phyloP scores from a whole-genome alignment of 352 stramenopile species.

The Globisporangium sylvaticum region DNA sequence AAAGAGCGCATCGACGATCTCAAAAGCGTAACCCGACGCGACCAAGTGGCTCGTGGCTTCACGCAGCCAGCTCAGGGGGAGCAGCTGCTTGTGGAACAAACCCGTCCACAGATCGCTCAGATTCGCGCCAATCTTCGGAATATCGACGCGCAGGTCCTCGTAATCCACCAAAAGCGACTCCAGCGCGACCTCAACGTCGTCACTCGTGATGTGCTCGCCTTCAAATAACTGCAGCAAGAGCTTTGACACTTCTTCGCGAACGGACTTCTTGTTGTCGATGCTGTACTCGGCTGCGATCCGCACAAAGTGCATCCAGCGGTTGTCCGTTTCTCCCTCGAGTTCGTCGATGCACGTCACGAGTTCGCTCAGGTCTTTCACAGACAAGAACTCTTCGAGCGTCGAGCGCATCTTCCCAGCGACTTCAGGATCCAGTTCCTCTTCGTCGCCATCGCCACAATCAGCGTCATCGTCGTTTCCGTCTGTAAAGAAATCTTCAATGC shows the following conservation, averaged over 20 bases:
- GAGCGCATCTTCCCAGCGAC: constrained; percentile 57
- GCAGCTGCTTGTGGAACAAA: constrained; percentile 49
- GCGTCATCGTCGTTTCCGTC: constrained; percentile 40
- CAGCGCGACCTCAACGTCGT: constrained; percentile 55
- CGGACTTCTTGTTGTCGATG: constrained; percentile 46
- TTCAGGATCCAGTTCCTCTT: constrained; percentile 61
- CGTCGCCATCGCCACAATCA: constrained; percentile 35
- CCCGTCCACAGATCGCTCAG: constrained; percentile 54
- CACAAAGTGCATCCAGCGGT: constrained; percentile 70
- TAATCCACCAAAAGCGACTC: constrained; percentile 62
- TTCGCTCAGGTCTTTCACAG: constrained; percentile 69
- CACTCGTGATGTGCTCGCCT: constrained; percentile 33
- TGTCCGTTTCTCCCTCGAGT: constrained; percentile 22
- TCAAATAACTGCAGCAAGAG: constrained; percentile 42
- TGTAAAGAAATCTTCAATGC: constrained; percentile 63
- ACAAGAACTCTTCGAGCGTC: constrained; percentile 77
- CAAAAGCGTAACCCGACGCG: constrained; percentile 35
- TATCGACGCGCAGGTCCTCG: constrained; percentile 70
- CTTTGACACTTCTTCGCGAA: constrained; percentile 40
- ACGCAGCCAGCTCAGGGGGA: constrained; percentile 49
- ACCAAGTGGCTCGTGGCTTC: constrained; percentile 18
- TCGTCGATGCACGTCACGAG: constrained; percentile 76
- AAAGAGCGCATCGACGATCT: constrained; percentile 51
- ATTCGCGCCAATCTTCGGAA: constrained; percentile 55
- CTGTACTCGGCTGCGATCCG: constrained; percentile 41